Evolutionary conservation across 768 basidiomycete species (phyloP).

Genomic region (Rhodotorula graminis): DNA sequence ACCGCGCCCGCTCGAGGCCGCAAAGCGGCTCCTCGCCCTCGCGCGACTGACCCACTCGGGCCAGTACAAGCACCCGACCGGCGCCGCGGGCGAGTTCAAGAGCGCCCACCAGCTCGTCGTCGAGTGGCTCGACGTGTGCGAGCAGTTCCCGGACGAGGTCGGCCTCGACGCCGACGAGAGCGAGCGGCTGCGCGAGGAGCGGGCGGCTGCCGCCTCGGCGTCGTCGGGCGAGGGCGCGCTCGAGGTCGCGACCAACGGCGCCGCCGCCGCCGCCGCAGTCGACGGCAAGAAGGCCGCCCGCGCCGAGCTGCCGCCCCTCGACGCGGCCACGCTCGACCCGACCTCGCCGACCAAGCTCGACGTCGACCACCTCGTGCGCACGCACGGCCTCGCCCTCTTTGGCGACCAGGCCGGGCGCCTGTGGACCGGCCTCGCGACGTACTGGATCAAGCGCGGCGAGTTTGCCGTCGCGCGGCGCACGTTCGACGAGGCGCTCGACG

Average conservation of each 20-base stretch:
- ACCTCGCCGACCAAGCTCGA: conserved; percentile 66
- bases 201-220: background rate
- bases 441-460: conserved; percentile 96
- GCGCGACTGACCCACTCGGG: conserved; percentile 53
- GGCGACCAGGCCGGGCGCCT: conserved; percentile 94
- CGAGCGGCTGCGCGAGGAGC: conserved; percentile 53
- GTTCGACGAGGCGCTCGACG: conserved; percentile 78
- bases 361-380: conserved; percentile 74
- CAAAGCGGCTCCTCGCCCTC: conserved; percentile 77
- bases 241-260: conserved; percentile 37
- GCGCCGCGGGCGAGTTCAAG: conserved; percentile 80
- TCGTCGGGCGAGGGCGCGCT: conserved; percentile 16
- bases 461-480: conserved; percentile 62
- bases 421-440: conserved; percentile 94
- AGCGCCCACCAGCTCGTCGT: conserved; percentile 89
- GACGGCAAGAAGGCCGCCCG: background rate
- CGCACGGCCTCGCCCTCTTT: conserved; percentile 81
- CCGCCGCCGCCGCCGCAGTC: conserved; percentile 40
- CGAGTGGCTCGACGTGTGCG: conserved; percentile 87
- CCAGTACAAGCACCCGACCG: conserved; percentile 55
- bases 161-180: conserved; percentile 80
- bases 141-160: conserved; percentile 83
- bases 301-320: conserved; percentile 47
- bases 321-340: conserved; percentile 67
- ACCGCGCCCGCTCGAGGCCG: conserved; percentile 82